Evolutionary conservation across 306 rosid species (phyloP), one percentile per base, ranked within the genome.

Genomic region (Hippophae rhamnoides): DNA sequence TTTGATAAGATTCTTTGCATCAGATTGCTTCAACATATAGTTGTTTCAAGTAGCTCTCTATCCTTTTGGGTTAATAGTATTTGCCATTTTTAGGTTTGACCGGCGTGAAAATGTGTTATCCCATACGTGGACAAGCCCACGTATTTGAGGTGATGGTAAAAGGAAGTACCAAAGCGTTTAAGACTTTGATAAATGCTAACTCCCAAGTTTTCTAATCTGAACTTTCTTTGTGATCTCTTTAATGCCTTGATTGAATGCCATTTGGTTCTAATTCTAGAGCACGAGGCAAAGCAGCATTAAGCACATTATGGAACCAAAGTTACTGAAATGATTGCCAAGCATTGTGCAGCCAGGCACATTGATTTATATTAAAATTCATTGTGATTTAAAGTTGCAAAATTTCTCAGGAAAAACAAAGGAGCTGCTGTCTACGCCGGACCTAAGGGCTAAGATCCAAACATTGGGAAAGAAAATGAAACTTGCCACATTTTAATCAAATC

Each of bases 381-480:
- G 26, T 10, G 13, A 62, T 47, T 49, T 43, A 10, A 31, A 41
- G 14, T 55, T 41, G 0, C 7, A 1, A 41, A 40, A 47, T 27
- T 25, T 56, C 65, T 61, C 65, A 11, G 9, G 44, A 61, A 50
- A 61, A 48, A 61, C 49, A 12, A 12, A 13, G 53, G 55, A 44
- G 45, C 63, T 25, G 43, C 65, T 25, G 65, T 43, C 55, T 55
- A 31, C 3, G 31, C 65, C 54, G 5, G 38, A 2, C 38, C 38
- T 31, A 31, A 31, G 38, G 5, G 38, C 38, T 31, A 31, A 5
- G 38, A 47, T 47, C 14, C 46, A 45, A 61, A 49, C 9, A 2
- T 1, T 23, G 26, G 44, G 52, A 14, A 13, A 60, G 41, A 9
- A 18, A 18, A 60, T 14, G 26, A 25, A 23, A 9, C 52, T 58